These are phyloP conservation scores for Talaromyces albobiverticillius DNA, from an alignment of 2,329 filamentous ascomycete species.

Conservation along the genomic window DNA sequence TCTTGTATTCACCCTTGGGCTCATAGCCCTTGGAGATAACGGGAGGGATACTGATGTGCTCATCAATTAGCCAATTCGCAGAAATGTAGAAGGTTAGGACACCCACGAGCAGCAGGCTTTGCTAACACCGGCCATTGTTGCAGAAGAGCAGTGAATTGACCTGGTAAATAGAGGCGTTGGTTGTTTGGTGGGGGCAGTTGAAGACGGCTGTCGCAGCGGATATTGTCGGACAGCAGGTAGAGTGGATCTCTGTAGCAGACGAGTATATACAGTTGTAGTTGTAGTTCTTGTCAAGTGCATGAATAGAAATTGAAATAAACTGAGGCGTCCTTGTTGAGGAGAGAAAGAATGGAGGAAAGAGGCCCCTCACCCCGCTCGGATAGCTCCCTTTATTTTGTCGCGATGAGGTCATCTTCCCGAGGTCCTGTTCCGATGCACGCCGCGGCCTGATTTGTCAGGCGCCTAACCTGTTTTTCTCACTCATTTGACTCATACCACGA, in stretches of 20 bases:
- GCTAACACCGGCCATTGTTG: constrained; percentile 39
- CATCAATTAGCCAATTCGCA: not conserved
- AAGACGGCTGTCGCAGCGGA: not conserved
- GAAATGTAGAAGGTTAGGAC: no score
- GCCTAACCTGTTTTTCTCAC: no score
- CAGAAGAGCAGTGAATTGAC: constrained; percentile 21
- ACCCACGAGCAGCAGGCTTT: constrained; percentile 45
- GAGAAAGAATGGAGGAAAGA: no score
- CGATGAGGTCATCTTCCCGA: no score
- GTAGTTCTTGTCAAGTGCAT: not conserved
- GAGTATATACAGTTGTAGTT: not conserved
- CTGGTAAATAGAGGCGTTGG: not conserved
- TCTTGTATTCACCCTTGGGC: constrained; percentile 58
- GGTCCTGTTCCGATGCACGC: no score
- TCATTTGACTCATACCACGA: no score
- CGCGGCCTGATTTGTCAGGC: no score
- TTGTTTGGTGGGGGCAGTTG: not conserved
- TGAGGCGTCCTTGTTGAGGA: no score
- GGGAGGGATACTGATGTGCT: constrained; percentile 40
- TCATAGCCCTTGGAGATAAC: constrained; percentile 48
- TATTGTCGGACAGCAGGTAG: not conserved
- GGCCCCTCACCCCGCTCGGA: no score
- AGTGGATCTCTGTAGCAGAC: not conserved
- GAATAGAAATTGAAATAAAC: no score
- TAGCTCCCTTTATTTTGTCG: no score